phyloP scores from a whole-genome alignment of 345 rosid genomes.

The Pistacia atlantica region DNA sequence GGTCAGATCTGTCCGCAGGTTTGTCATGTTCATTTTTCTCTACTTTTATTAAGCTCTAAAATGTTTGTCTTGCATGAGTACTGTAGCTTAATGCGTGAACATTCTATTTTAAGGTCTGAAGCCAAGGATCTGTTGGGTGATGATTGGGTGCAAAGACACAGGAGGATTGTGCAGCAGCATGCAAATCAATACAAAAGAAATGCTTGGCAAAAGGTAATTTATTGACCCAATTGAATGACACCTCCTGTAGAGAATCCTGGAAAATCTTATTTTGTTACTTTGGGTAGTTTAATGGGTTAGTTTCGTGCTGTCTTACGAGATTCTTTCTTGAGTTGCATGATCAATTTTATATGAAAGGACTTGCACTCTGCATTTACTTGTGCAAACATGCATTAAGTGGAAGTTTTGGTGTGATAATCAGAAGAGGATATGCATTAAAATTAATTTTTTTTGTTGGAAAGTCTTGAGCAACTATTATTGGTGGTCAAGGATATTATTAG shows the following conservation, averaged over 20 bases:
- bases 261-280: not conserved
- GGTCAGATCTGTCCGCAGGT: slow-evolving; percentile 99
- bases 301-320: not conserved
- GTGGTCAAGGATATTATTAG: slow-evolving; percentile 3
- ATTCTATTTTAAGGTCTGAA: slow-evolving; percentile 70
- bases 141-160: slow-evolving; percentile 97
- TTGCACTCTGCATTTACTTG: not conserved
- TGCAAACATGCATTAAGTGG: not conserved
- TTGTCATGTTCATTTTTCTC: slow-evolving; percentile 22
- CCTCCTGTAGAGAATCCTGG: too few species aligned
- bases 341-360: not conserved
- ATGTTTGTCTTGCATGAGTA: slow-evolving; percentile 3
- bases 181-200: slow-evolving; percentile 95
- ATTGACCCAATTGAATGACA: too few species aligned
- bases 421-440: not conserved
- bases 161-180: slow-evolving; percentile 97
- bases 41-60: slow-evolving; percentile 2
- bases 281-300: not conserved
- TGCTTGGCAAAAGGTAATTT: slow-evolving; percentile 86
- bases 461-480: not conserved
- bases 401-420: not conserved
- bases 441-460: not conserved
- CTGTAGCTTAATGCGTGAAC: slow-evolving; percentile 10
- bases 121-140: slow-evolving; percentile 98
- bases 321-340: not conserved